Evolutionary conservation across 495 filamentous ascomycete genomes (phyloP).

Genomic region (Lophium mytilinum): DNA sequence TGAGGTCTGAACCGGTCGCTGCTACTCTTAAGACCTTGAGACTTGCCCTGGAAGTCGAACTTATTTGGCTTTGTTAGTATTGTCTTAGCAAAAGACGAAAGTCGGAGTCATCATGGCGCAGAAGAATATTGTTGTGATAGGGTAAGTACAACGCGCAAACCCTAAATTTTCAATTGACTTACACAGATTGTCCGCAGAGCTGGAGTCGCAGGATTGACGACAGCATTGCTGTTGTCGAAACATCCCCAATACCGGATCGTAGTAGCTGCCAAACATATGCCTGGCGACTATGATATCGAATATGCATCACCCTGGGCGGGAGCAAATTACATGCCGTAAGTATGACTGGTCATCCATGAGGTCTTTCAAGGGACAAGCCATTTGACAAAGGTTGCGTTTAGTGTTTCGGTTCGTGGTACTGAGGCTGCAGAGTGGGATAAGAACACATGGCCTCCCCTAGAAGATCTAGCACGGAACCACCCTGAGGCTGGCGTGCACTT

Average conservation of each 20-base stretch:
- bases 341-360: conserved; percentile 48
- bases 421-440: conserved; percentile 19
- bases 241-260: neutral
- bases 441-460: neutral
- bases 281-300: conserved; percentile 94
- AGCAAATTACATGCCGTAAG: conserved; percentile 72
- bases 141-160: neutral
- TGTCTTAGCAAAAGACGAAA: no score
- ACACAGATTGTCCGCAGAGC: neutral
- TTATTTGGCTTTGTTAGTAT: no score
- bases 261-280: conserved; percentile 78
- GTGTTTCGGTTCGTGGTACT: conserved; percentile 52
- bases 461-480: no score
- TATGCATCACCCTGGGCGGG: conserved; percentile 94
- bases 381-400: conserved; percentile 59
- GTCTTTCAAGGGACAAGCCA: conserved; percentile 88
- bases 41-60: no score
- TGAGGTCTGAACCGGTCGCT: no score
- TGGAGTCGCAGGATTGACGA: neutral
- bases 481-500: no score
- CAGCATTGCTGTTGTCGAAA: neutral
- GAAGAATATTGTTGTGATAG: conserved; percentile 4
- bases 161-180: neutral
- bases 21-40: no score
- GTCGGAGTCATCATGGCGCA: conserved; percentile 8